Evolutionary conservation across 352 stramenopile genomes (phyloP), one percentile per base, ranked within the genome.

Genomic region (Phytophthora kernoviae): DNA sequence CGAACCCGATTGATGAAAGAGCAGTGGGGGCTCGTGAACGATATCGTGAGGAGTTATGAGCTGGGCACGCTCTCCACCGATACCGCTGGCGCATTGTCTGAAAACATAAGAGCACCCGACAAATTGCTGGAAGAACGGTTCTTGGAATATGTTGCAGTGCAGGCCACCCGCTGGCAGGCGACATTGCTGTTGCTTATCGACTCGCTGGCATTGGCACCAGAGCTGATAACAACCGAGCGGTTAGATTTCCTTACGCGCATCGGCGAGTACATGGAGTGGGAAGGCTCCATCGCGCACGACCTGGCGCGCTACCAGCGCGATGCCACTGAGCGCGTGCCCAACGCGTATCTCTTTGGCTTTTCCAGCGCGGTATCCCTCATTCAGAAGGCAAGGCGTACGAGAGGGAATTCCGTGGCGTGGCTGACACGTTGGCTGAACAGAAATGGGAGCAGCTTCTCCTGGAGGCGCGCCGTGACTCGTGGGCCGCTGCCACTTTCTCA

Each of bases 211-310:
- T 59, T 94, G 7, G 68, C 74, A 36, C 63, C 79, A 12, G 81
- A 91, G 33, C 58, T 77, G 24, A 52, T 91, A 53, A 93, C 81
- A 26, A 69, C 73, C 4, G 72, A 73, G 48, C 78, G 77, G 1
- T 73, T 94, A 24, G 67, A 82, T 34, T 87, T 86, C 44, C 62
- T 94, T 24, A 62, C 68, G 43, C 73, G 69, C 22, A 87, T 92
- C 17, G 86, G 86, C 48, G 83, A 86, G 65, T 90, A 91, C 73
- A 88, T 94, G 71, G 84, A 93, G 65, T 94, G 84, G 81, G 81
- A 94, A 65, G 86, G 84, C 53, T 92, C 83, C 45, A 78, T 94
- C 37, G 84, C 86, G 18, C 86, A 93, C 61, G 86, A 94, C 41
- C 58, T 92, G 18, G 83, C 86, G 10, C 80, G 86, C 9, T 93